A percentile compares a stretch with the other conserved stretches of the same genome.
phyloP scores from a whole-genome alignment of 805 yeast species.

The Pichia ethanolica region DNA sequence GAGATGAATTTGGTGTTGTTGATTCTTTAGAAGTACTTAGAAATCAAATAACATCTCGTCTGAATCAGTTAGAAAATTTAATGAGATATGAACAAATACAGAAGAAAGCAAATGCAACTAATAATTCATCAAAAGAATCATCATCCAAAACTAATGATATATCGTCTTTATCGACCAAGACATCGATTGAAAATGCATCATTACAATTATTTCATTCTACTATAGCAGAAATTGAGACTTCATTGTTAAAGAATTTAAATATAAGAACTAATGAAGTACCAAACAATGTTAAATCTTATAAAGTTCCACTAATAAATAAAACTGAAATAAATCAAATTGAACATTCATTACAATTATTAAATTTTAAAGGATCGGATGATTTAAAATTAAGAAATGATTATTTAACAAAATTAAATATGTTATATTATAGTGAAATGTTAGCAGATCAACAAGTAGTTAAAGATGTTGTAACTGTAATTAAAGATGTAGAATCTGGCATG shows the following conservation, averaged over 20 bases:
- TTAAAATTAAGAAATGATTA: slow-evolving; percentile 25
- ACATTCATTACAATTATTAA: slow-evolving; percentile 25
- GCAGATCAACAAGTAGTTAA: slow-evolving; percentile 24
- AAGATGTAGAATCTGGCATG: slow-evolving; percentile 4
- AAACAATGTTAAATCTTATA: slow-evolving; percentile 11
- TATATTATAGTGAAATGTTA: slow-evolving; percentile 25
- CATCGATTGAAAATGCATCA: background rate
- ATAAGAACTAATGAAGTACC: slow-evolving; percentile 12
- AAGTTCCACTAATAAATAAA: slow-evolving; percentile 21
- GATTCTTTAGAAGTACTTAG: slow-evolving; percentile 16
- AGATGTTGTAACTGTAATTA: slow-evolving; percentile 11
- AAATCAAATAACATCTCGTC: slow-evolving; percentile 19
- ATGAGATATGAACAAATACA: background rate
- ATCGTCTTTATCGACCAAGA: background rate
- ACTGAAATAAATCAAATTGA: slow-evolving; percentile 23
- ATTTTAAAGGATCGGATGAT: slow-evolving; percentile 24
- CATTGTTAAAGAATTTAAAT: slow-evolving; percentile 22
- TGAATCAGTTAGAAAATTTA: background rate
- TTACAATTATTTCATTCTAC: slow-evolving; percentile 3
- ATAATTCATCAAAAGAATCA: background rate
- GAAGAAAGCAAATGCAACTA: slow-evolving; percentile 10
- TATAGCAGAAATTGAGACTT: slow-evolving; percentile 7
- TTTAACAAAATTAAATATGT: slow-evolving; percentile 20
- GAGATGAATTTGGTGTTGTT: slow-evolving; percentile 18
- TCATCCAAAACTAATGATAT: no score